Evolutionary conservation across 257 asterid species (phyloP).

Genomic region (Rhazya stricta): DNA sequence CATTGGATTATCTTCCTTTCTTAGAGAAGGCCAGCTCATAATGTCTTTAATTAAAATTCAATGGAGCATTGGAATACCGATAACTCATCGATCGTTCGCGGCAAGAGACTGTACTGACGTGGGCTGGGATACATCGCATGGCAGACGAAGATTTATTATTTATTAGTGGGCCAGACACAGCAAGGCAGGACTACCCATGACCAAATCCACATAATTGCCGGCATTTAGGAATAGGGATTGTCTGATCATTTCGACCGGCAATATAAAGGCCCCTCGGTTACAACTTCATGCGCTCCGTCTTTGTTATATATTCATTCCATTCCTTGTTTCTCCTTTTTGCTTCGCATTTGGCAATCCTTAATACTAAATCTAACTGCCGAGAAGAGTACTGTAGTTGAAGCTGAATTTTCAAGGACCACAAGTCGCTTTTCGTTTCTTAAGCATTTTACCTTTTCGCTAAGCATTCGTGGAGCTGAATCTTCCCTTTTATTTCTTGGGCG

Average conservation of each 20-base stretch:
- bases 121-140: not conserved
- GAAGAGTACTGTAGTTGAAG: not conserved
- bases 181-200: not conserved
- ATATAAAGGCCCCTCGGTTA: not conserved
- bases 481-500: not conserved
- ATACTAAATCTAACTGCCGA: not conserved
- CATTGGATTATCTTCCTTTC: not conserved
- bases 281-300: not conserved
- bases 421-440: not conserved
- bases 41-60: not conserved
- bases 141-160: not conserved
- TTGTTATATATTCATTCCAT: not conserved
- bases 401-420: not conserved
- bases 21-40: not conserved
- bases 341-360: not conserved
- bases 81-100: not conserved
- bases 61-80: not conserved
- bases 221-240: not conserved
- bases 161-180: slow-evolving; percentile 1
- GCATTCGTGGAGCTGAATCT: not conserved
- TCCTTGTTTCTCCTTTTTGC: not conserved
- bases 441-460: not conserved
- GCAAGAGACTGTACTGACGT: not conserved
- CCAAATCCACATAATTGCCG: not conserved
- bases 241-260: not conserved